Percentiles rank a stretch among this genome's conserved stretches.
Evolutionary conservation across 2,329 filamentous ascomycete genomes (phyloP).

Genomic region (Pseudogymnoascus verrucosus): DNA sequence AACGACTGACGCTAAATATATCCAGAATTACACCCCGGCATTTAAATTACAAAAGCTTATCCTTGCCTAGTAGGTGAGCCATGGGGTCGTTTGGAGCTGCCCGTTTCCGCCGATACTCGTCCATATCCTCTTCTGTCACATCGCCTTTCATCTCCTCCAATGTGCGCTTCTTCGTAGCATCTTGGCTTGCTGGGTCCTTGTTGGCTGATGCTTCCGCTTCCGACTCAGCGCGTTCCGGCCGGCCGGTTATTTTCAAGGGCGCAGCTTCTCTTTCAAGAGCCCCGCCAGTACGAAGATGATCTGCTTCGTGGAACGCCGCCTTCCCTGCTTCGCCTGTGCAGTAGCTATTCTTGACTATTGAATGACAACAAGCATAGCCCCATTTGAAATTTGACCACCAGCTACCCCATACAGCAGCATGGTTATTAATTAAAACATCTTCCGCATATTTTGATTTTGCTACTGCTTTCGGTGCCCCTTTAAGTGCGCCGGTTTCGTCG

Average conservation of each 20-base stretch:
- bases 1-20: slow-evolving; percentile 11
- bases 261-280: slow-evolving; percentile 28
- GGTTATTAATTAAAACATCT: slow-evolving; percentile 82
- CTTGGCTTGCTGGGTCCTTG: slow-evolving; percentile 18
- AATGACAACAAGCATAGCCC: slow-evolving; percentile 95
- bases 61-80: slow-evolving; percentile 70
- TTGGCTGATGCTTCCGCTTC: slow-evolving; percentile 16
- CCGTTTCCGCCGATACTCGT: slow-evolving; percentile 72
- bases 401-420: slow-evolving; percentile 87
- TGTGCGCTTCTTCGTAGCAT: slow-evolving; percentile 57
- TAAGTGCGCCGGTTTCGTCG: slow-evolving; percentile 81
- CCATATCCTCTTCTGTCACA: slow-evolving; percentile 75
- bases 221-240: slow-evolving; percentile 12
- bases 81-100: slow-evolving; percentile 75
- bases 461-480: slow-evolving; percentile 68
- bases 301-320: slow-evolving; percentile 68
- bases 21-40: background rate
- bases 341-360: slow-evolving; percentile 90
- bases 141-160: slow-evolving; percentile 71
- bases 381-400: slow-evolving; percentile 96
- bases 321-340: slow-evolving; percentile 90
- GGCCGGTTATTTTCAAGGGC: slow-evolving; percentile 19
- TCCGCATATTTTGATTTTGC: slow-evolving; percentile 89
- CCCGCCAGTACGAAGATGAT: slow-evolving; percentile 45
- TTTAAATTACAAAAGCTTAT: slow-evolving; percentile 48